Conservation (phyloP, 768 basidiomycete genomes). For the Obba rivulosa region DNA sequence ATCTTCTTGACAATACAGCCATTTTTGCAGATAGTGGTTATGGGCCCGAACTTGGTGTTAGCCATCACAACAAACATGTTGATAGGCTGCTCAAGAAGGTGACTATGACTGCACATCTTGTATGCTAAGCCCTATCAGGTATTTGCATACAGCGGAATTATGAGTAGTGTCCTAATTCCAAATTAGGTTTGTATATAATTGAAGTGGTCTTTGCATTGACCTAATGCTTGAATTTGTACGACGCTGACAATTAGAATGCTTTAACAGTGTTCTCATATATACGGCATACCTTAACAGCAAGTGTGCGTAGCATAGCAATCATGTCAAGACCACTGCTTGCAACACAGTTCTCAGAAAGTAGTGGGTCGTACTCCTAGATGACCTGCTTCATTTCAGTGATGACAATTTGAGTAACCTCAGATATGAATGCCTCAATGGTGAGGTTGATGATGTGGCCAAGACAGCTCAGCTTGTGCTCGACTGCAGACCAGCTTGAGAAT, state of each 20-base stretch:
- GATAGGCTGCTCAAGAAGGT: slow-evolving; percentile 4
- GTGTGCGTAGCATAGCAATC: slow-evolving; percentile 24
- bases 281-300: slow-evolving; percentile 28
- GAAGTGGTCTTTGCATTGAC: neutral
- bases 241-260: too few relatives aligned
- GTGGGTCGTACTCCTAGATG: slow-evolving; percentile 32
- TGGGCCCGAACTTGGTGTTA: slow-evolving; percentile 24
- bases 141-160: neutral
- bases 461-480: slow-evolving; percentile 16
- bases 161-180: neutral
- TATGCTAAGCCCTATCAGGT: neutral
- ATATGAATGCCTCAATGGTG: slow-evolving; percentile 24
- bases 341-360: slow-evolving; percentile 17
- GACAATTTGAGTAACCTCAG: slow-evolving; percentile 23
- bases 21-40: slow-evolving; percentile 20
- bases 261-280: too few relatives aligned
- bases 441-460: slow-evolving; percentile 28
- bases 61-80: slow-evolving; percentile 18
- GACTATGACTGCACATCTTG: neutral
- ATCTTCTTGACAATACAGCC: slow-evolving; percentile 19
- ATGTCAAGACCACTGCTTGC: slow-evolving; percentile 25
- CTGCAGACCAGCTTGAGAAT: neutral
- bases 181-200: neutral
- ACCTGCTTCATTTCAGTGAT: slow-evolving; percentile 22
- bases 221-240: neutral